Conservation (phyloP, 1,284 basidiomycete species). For the Cryptococcus hybrid region DNA sequence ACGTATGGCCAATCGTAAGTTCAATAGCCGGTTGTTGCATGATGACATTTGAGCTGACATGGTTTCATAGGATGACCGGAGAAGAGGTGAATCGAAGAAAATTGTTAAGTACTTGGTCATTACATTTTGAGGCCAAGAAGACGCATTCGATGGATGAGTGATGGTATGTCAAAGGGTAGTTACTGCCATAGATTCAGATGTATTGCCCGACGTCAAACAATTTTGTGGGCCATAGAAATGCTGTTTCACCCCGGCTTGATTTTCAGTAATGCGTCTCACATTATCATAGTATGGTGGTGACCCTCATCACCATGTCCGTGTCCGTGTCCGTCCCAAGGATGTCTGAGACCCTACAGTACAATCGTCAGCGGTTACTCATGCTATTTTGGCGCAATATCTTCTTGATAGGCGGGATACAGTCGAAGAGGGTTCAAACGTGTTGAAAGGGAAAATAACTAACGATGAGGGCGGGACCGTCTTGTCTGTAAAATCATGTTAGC, state of each 20-base stretch:
- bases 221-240: too few species aligned
- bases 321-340: conserved; percentile 55
- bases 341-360: conserved; percentile 50
- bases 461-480: conserved; percentile 55
- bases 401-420: not conserved
- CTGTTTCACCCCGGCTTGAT: too few species aligned
- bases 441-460: conserved; percentile 31
- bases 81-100: conserved; percentile 48
- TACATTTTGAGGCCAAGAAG: conserved; percentile 48
- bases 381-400: not conserved
- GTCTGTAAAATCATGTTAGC: conserved; percentile 35
- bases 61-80: conserved; percentile 31
- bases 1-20: conserved; percentile 91
- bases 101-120: conserved; percentile 45
- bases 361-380: not conserved
- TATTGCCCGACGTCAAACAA: too few species aligned
- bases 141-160: not conserved
- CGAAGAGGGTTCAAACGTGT: not conserved
- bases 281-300: too few species aligned
- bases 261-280: too few species aligned
- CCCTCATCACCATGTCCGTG: too few species aligned
- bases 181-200: too few species aligned
- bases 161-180: too few species aligned
- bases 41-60: not conserved
- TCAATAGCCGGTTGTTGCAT: not conserved